These are phyloP conservation scores for Carallia brachiata DNA, from an alignment of 345 rosid species.

Conservation along the genomic window DNA sequence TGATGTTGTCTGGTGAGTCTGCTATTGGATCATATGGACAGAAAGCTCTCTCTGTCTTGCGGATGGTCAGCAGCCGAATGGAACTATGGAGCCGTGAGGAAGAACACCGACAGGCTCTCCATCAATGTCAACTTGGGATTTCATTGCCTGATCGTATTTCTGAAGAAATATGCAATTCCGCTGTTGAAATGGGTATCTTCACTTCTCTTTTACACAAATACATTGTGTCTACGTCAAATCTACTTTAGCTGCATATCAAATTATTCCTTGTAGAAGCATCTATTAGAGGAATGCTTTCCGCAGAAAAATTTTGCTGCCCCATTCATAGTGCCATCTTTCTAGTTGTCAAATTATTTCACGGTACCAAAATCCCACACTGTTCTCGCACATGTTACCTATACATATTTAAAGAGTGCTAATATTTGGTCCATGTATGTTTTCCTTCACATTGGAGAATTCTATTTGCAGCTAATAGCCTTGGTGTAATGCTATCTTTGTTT, in stretches of 20 bases:
- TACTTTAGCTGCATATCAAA: too few species aligned
- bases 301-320: too few species aligned
- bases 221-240: not conserved
- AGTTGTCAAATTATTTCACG: too few species aligned
- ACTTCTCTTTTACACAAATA: not conserved
- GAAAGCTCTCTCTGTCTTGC: slow-evolving; percentile 64
- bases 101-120: slow-evolving; percentile 30
- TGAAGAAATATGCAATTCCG: slow-evolving; percentile 67
- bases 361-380: too few species aligned
- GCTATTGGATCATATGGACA: slow-evolving; percentile 59
- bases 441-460: not conserved
- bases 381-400: too few species aligned
- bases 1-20: slow-evolving; percentile 78
- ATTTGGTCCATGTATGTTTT: not conserved
- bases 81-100: slow-evolving; percentile 57
- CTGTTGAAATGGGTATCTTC: slow-evolving; percentile 60
- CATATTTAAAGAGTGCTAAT: not conserved
- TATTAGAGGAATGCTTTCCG: too few species aligned
- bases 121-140: slow-evolving; percentile 36
- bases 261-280: too few species aligned
- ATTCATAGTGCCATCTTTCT: too few species aligned
- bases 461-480: slow-evolving; percentile 55
- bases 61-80: slow-evolving; percentile 57
- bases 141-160: slow-evolving; percentile 54
- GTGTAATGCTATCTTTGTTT: slow-evolving; percentile 66